Evolutionary conservation across 2,329 filamentous ascomycete genomes (phyloP).

Genomic region (Trichoderma sp.): DNA sequence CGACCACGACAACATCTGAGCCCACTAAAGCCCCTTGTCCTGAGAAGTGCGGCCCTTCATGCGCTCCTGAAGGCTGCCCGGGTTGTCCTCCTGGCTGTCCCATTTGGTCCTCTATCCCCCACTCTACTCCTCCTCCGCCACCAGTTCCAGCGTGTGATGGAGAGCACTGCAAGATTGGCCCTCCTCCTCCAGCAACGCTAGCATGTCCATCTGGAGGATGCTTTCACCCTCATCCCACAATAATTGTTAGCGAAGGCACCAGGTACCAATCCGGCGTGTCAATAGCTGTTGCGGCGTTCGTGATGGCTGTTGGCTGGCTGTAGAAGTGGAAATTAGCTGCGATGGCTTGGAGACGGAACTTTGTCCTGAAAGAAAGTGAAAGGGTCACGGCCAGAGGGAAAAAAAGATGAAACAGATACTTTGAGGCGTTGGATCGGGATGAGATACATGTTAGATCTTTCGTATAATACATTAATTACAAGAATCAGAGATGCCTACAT

Average conservation of each 20-base stretch:
- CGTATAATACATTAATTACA: not conserved
- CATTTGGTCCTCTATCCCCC: not conserved
- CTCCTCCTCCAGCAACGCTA: not conserved
- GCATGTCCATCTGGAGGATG: conserved; percentile 17
- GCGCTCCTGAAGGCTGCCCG: not conserved
- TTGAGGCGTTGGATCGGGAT: not conserved
- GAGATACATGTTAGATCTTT: not conserved
- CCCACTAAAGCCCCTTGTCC: not conserved
- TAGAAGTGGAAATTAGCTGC: not conserved
- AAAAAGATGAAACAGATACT: not conserved
- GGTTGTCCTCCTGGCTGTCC: not conserved
- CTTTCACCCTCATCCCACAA: not conserved
- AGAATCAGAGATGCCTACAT: not conserved
- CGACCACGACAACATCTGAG: conserved; percentile 4
- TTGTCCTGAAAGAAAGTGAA: not conserved
- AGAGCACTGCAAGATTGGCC: not conserved
- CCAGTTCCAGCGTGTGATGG: not conserved
- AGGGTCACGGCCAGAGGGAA: not conserved
- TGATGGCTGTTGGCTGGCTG: not conserved
- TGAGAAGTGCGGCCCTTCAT: conserved; percentile 3
- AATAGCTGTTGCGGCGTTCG: not conserved
- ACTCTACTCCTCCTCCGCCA: not conserved
- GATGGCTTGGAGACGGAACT: not conserved
- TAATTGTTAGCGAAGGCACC: conserved; percentile 28
- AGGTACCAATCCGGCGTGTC: conserved; percentile 8